These are phyloP conservation scores for Lagenidium giganteum DNA, from an alignment of 352 stramenopile genomes.

Conservation along the genomic window DNA sequence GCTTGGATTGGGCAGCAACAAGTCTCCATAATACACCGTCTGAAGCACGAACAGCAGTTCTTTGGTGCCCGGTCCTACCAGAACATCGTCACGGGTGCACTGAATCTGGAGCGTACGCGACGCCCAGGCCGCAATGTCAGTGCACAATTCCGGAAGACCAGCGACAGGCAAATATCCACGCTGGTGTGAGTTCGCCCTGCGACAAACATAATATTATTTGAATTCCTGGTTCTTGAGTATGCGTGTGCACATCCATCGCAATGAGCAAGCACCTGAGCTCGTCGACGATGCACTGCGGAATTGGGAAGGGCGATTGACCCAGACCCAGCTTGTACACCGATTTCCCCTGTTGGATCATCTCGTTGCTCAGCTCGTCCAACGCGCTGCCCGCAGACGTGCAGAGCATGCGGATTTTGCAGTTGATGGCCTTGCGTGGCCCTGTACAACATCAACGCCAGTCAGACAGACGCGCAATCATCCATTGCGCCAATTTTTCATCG, in stretches of 20 bases:
- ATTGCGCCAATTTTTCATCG: background rate
- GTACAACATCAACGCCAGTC: no score
- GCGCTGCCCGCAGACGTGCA: slow-evolving; percentile 73
- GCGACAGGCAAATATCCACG: slow-evolving; percentile 81
- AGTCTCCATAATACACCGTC: slow-evolving; percentile 83
- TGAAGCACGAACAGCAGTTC: slow-evolving; percentile 87
- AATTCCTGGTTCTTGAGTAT: no score
- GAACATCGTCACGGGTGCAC: slow-evolving; percentile 73
- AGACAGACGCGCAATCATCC: background rate
- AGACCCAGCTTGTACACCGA: slow-evolving; percentile 83
- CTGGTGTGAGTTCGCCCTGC: slow-evolving; percentile 72
- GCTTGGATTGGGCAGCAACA: slow-evolving; percentile 79
- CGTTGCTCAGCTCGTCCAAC: slow-evolving; percentile 83
- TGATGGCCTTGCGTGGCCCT: slow-evolving; percentile 79
- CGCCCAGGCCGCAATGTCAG: slow-evolving; percentile 76
- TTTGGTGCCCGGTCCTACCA: slow-evolving; percentile 86
- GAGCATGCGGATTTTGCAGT: slow-evolving; percentile 84
- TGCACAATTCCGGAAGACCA: slow-evolving; percentile 61
- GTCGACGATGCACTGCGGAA: slow-evolving; percentile 84
- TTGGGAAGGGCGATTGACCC: slow-evolving; percentile 82
- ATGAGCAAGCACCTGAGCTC: slow-evolving; percentile 62
- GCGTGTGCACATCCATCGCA: slow-evolving; percentile 11
- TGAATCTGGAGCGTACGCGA: slow-evolving; percentile 44
- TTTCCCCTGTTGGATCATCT: slow-evolving; percentile 75
- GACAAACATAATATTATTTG: slow-evolving; percentile 1